Base-by-base conservation (phyloP, 805 yeast genomes). In the Zygoascus tannicola region DNA sequence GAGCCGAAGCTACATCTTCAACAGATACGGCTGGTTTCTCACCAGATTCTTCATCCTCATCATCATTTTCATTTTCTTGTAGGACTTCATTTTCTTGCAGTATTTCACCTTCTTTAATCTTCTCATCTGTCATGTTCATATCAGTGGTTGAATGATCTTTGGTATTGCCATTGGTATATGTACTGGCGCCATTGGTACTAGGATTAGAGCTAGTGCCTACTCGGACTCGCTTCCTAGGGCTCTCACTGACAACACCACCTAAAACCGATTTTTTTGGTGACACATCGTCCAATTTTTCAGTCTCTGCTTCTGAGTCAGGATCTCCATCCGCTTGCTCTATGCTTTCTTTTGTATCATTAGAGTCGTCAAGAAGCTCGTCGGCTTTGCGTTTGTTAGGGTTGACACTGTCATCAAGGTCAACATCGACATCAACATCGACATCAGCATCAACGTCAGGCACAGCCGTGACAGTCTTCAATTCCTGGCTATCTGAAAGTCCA, bases 231-330 rank as follows among this genome's bases (percentile, higher is more conserved):
- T 50, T 18, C 35, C 47, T 20, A 22, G 42, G 37, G 18, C 33
- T 22, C 35, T 20, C 44, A n/a, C n/a, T n/a, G 41, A 37, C 38
- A 43, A 43, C 38, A 23, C 41, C 22, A 36, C 45, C 16, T 8
- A 26, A 7, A 26, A 26, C 30, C 10, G 30, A 12, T 15, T 40
- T 35, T 28, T 44, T 23, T 19, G 35, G 37, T 39, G 32, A 36
- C 40, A 21, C 50, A 70, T 54, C 45, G 35, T 78, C 90, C 85
- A 86, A 77, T 54, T 76, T 81, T 57, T 87, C 96, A 0, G 97
- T 87, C 59, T 87, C 97, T 15, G 92, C 95, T 62, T 87, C 96
- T 14, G 92, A 81, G 52, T 78, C 72, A 19, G 38, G 49, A n/a
- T 39, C 42, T 5, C 12, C 28, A 5, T 16, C 36, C 12, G 16